Evolutionary conservation across 495 filamentous ascomycete species (phyloP), one percentile per base, ranked within the genome.

Genomic region (Friedmanniomyces simplex): DNA sequence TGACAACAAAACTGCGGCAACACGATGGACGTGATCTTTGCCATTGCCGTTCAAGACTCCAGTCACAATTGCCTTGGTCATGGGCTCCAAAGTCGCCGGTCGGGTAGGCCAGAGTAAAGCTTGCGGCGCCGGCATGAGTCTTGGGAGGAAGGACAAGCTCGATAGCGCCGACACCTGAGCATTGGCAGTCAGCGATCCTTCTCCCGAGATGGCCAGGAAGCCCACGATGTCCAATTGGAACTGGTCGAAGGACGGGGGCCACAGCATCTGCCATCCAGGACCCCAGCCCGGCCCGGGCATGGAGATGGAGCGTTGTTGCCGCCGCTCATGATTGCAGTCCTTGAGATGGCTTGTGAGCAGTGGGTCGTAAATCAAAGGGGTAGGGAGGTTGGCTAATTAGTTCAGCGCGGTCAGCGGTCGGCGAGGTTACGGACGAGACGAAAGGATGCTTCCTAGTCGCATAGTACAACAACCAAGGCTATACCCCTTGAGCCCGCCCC

Each of bases 191-290:
- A 73, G 63, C 18, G 68, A 71, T 60, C 68, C 67, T 57, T 73
- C 71, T 21, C 71, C 71, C 13, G 72, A 52, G 50, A 73, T 67
- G 32, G 70, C 71, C n/a, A 73, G 67, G 54, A 73, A 72, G 37
- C 70, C 71, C 46, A 73, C 71, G 25, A 72, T 71, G 55, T 73
- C 71, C 8, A 73, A 66, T 47, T 71, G 67, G 28, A 72, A 56
- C 42, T 66, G 50, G 18, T 67, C 24, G 26, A 59, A 56, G 12
- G 18, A 18, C 21, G 42, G 49, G 12, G 54, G 50, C 63, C 63
- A 65, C 10, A 61, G 63, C 59, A 53, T 57, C 18, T 34, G 34
- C 61, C 61, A 63, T 37, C 46, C 42, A 8, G n/a, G 13, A 22
- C 58, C 54, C 59, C 59, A 62, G 37, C 36, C 34, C n/a, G 42